Evolutionary conservation across 371 early-diverging fungal genomes (phyloP).

Genomic region (Catenaria anguillulae): DNA sequence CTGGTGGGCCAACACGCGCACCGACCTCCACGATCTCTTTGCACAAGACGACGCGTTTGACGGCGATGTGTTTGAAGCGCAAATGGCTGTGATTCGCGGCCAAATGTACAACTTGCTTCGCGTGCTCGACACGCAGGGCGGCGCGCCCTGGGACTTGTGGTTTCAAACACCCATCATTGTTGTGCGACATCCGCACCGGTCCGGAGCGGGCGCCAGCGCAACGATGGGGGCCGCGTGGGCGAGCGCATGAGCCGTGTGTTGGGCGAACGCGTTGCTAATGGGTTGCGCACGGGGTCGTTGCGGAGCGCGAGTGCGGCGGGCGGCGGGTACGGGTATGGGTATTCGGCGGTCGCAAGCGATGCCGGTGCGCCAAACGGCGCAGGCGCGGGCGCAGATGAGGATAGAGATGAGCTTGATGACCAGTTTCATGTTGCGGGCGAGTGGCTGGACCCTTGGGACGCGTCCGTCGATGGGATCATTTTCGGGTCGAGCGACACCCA

Average conservation of each 20-base stretch:
- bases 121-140: constrained; percentile 26
- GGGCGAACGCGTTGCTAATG: background rate
- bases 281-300: background rate
- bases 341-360: too few species aligned
- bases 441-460: background rate
- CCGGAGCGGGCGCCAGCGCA: too few species aligned
- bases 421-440: background rate
- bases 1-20: constrained; percentile 66
- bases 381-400: too few species aligned
- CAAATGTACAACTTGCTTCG: constrained; percentile 71
- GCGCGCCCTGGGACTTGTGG: constrained; percentile 17
- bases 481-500: too few species aligned
- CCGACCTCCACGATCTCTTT: constrained; percentile 47
- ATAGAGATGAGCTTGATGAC: background rate
- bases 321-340: background rate
- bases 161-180: background rate
- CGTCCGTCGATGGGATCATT: background rate
- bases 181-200: background rate
- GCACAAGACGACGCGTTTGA: constrained; percentile 57
- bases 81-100: constrained; percentile 69
- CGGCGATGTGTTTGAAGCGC: constrained; percentile 59
- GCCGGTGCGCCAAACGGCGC: too few species aligned
- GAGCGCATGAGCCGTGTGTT: too few species aligned
- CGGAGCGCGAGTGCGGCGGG: background rate
- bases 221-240: too few species aligned